Evolutionary conservation across 768 basidiomycete species (phyloP).

Genomic region (Lentinula lateritia): DNA sequence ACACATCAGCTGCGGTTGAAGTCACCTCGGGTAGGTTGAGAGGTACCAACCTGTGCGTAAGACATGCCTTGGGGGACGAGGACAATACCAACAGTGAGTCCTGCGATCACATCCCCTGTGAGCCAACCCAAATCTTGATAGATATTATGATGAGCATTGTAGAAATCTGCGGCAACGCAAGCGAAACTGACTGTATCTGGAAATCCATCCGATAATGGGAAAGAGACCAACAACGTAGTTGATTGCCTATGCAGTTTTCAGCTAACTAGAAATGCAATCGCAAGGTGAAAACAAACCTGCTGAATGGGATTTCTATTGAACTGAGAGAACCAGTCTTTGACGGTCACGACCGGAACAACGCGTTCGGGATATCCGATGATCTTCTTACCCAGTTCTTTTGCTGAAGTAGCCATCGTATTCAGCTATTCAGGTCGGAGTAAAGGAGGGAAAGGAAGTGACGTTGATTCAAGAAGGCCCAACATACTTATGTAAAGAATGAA

Average conservation of each 20-base stretch:
- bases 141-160: not conserved
- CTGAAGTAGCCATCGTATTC: constrained; percentile 28
- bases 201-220: constrained; percentile 82
- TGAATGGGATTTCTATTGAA: constrained; percentile 40
- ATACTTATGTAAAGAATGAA: not conserved
- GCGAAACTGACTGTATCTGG: constrained; percentile 68
- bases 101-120: constrained; percentile 83
- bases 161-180: not conserved
- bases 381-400: constrained; percentile 49
- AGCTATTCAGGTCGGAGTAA: not conserved
- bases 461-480: not conserved
- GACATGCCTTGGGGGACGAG: constrained; percentile 94
- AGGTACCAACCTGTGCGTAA: constrained; percentile 58
- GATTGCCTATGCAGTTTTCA: constrained; percentile 34
- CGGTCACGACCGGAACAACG: constrained; percentile 53
- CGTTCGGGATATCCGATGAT: constrained; percentile 58
- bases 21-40: not conserved
- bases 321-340: constrained; percentile 44
- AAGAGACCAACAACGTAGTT: constrained; percentile 72
- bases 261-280: constrained; percentile 2
- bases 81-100: constrained; percentile 91
- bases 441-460: constrained; percentile 2
- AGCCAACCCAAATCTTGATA: constrained; percentile 69
- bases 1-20: not conserved
- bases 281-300: constrained; percentile 33